Base-by-base conservation (phyloP, 306 rosid species). In the Cucurbita argyrosperma region DNA sequence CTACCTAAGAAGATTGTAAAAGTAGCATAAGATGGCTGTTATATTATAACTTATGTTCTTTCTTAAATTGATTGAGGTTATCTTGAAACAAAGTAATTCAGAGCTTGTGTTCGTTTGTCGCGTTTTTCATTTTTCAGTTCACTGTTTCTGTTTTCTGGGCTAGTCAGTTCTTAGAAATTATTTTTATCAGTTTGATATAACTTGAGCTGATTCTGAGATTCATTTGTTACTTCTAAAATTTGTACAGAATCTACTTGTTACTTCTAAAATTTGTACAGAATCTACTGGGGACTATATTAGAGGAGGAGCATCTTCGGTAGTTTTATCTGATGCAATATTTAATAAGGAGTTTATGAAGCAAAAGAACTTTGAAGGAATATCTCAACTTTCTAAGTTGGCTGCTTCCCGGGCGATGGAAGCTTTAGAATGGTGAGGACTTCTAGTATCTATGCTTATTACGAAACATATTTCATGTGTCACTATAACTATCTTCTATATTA, bases 281-380 rank as follows among this genome's bases (percentile, higher is more conserved):
- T 81, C 86, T 52, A 81, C 82, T 21, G 89, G 55, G 69, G 89
- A 92, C 43, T 92, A 92, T 73, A 88, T 92, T 64, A 54, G 57
- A 45, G 72, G 74, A 51, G 98, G 98, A 79, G 92, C 93, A 67
- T 81, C 90, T 4, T 47, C 98, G 2, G 98, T 92, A 76, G 93
- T 90, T 72, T 77, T 92, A 81, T 92, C 98, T 47, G 93, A 92
- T 76, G 96, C 96, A 15, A 90, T 92, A 82, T 92, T 90, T 82
- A 82, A 88, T 79, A 90, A 79, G 83, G 91, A 86, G 49, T 89
- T 90, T 46, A 81, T 90, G 78, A 74, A 42, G 11, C 75, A 74
- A 70, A 56, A 74, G 46, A 42, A 90, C 81, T 88, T 87, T 52
- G 73, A 74, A 15, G 85, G 81, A 82, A 87, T 92, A 80, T 78